phyloP scores from a whole-genome alignment of 805 yeast genomes.

The Candida arabinofermentans region DNA sequence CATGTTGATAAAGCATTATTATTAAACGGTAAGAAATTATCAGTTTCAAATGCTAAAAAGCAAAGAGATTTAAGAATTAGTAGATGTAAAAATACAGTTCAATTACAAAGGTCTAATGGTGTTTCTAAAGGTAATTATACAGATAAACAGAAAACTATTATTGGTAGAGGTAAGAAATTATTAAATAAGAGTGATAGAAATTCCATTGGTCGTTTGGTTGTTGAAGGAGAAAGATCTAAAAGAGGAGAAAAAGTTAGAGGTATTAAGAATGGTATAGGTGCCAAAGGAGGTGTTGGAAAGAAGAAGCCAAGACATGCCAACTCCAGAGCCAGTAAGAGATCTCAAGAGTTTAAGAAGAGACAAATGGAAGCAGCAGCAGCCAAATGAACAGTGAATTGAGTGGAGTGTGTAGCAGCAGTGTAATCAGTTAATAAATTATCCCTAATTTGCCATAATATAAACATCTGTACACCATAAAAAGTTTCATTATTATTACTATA shows the following conservation, averaged over 20 bases:
- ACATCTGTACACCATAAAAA: no score
- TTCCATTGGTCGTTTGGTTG: constrained; percentile 51
- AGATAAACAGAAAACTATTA: constrained; percentile 66
- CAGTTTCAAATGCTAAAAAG: constrained; percentile 23
- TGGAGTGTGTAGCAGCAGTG: no score
- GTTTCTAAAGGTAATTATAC: constrained; percentile 19
- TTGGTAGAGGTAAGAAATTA: constrained; percentile 75
- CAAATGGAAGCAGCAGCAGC: constrained; percentile 2
- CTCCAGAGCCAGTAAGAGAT: constrained; percentile 46
- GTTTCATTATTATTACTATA: no score
- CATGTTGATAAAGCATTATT: constrained; percentile 79
- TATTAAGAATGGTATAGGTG: constrained; percentile 50
- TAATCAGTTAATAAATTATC: neutral
- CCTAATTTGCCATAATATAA: no score
- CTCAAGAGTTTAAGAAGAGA: constrained; percentile 31
- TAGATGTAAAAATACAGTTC: constrained; percentile 50
- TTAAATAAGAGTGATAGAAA: constrained; percentile 79
- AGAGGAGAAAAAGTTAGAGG: constrained; percentile 63
- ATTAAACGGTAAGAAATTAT: constrained; percentile 62
- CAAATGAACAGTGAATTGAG: neutral
- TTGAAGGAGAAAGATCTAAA: constrained; percentile 78
- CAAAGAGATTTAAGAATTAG: constrained; percentile 70
- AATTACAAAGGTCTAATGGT: constrained; percentile 25
- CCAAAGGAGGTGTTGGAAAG: constrained; percentile 29
- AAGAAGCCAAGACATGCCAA: constrained; percentile 60